These are phyloP conservation scores for Leucogyrophana mollusca DNA, from an alignment of 768 basidiomycete species.

Conservation along the genomic window DNA sequence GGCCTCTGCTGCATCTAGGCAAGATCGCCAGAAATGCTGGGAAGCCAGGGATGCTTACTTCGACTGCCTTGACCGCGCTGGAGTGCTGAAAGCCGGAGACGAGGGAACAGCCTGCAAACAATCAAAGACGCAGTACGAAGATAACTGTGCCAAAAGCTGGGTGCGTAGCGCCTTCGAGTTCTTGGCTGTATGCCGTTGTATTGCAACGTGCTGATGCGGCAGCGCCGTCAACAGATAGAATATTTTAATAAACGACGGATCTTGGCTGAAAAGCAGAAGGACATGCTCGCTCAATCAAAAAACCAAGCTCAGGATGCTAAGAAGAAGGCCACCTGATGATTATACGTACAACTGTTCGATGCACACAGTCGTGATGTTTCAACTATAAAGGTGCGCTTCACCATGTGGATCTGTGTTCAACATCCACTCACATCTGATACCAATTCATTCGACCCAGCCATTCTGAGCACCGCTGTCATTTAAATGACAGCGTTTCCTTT, in stretches of 20 bases:
- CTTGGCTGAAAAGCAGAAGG: conserved; percentile 77
- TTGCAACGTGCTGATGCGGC: not conserved
- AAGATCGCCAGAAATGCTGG: conserved; percentile 85
- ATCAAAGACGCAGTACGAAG: conserved; percentile 61
- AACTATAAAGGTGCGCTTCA: too few species aligned
- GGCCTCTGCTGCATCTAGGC: conserved; percentile 43
- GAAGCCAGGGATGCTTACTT: conserved; percentile 82
- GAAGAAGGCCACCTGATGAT: conserved; percentile 11
- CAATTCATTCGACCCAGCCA: too few species aligned
- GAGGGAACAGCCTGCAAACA: conserved; percentile 57
- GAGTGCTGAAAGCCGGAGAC: conserved; percentile 74
- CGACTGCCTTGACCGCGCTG: conserved; percentile 69
- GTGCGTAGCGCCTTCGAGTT: conserved; percentile 41
- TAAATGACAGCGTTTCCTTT: too few species aligned
- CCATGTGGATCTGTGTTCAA: too few species aligned
- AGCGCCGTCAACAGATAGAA: conserved; percentile 60
- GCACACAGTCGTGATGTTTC: too few species aligned
- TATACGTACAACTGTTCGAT: too few species aligned
- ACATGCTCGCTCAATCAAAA: conserved; percentile 52
- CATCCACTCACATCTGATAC: too few species aligned
- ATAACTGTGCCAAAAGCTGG: conserved; percentile 87
- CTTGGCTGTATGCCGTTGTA: conserved; percentile 2
- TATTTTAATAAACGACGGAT: conserved; percentile 93
- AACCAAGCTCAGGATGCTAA: conserved; percentile 34
- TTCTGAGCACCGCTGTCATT: too few species aligned